Evolutionary conservation across 2,329 filamentous ascomycete species (phyloP).

Genomic region (Talaromyces sp.): DNA sequence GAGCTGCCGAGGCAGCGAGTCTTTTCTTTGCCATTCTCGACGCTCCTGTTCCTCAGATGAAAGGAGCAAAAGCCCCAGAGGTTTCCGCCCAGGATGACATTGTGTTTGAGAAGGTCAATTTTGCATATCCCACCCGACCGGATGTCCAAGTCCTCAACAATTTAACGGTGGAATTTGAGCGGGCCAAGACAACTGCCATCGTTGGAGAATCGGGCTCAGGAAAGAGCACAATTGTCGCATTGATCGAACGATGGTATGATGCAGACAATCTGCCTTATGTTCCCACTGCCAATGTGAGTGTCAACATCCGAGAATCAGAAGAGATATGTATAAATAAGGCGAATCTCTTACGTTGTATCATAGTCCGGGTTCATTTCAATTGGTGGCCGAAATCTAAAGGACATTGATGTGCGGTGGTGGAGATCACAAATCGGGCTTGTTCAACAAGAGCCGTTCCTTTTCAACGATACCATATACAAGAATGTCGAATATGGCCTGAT

Average conservation of each 20-base stretch:
- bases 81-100: constrained; percentile 49
- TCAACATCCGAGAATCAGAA: background rate
- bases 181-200: constrained; percentile 35
- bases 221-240: constrained; percentile 40
- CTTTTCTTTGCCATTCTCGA: constrained; percentile 30
- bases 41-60: constrained; percentile 14
- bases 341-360: background rate
- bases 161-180: constrained; percentile 26
- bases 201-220: constrained; percentile 43
- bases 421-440: constrained; percentile 71
- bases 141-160: constrained; percentile 29
- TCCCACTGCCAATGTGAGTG: background rate
- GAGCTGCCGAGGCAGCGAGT: constrained; percentile 25
- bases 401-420: constrained; percentile 67
- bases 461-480: constrained; percentile 69
- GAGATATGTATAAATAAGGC: background rate
- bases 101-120: constrained; percentile 58
- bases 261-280: constrained; percentile 10
- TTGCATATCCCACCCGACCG: constrained; percentile 58
- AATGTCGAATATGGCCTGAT: constrained; percentile 72
- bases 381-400: constrained; percentile 46
- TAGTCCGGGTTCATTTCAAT: constrained; percentile 47
- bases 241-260: constrained; percentile 41
- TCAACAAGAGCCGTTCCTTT: constrained; percentile 75
- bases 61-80: constrained; percentile 43